phyloP scores from a whole-genome alignment of 2,329 filamentous ascomycete genomes.

The Botryosphaeria dothidea region DNA sequence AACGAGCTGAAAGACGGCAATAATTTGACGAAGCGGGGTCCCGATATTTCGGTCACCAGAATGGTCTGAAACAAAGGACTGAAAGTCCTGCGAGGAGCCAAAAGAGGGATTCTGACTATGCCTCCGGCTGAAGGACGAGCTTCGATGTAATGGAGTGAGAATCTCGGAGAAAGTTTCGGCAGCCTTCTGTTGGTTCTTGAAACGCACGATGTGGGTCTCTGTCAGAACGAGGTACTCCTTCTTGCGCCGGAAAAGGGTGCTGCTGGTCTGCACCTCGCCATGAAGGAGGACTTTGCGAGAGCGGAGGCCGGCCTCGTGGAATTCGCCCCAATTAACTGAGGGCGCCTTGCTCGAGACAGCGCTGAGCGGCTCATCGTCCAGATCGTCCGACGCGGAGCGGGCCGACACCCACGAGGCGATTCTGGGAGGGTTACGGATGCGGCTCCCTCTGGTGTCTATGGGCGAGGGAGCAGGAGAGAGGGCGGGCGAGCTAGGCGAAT shows the following conservation, averaged over 20 bases:
- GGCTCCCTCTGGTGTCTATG: conserved; percentile 24
- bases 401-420: conserved; percentile 58
- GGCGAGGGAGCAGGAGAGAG: conserved; percentile 12
- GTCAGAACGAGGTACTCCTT: conserved; percentile 72
- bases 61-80: conserved; percentile 51
- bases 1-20: conserved; percentile 67
- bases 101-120: conserved; percentile 61
- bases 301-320: conserved; percentile 38
- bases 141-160: conserved; percentile 30
- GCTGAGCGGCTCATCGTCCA: conserved; percentile 52
- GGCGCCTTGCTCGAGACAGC: conserved; percentile 53
- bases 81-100: conserved; percentile 62
- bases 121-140: conserved; percentile 51
- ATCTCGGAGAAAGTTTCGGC: conserved; percentile 58
- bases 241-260: conserved; percentile 70
- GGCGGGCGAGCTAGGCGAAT: conserved; percentile 4
- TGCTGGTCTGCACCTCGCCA: conserved; percentile 70
- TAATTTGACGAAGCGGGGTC: conserved; percentile 65
- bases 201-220: conserved; percentile 66
- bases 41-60: conserved; percentile 58
- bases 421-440: conserved; percentile 45
- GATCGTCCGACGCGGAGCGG: conserved; percentile 52
- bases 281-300: conserved; percentile 58
- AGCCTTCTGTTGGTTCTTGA: conserved; percentile 68
- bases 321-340: conserved; percentile 46